A percentile compares a stretch with the other conserved stretches of the same genome.
phyloP scores from a whole-genome alignment of 2,329 filamentous ascomycete genomes.

The Pseudogymnoascus sp. region DNA sequence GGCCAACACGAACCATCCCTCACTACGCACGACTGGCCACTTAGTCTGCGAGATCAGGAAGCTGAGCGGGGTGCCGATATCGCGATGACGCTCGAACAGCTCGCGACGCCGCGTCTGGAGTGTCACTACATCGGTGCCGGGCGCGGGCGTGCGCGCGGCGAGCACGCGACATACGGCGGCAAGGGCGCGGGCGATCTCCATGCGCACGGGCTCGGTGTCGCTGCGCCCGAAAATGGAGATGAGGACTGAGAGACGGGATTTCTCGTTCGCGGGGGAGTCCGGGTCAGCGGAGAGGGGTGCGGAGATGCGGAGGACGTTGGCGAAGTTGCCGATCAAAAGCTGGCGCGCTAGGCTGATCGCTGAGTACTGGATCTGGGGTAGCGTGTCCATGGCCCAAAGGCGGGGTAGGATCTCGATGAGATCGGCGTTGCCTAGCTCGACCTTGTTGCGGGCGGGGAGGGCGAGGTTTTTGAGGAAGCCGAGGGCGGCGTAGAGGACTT shows the following conservation, averaged over 20 bases:
- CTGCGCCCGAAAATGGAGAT: conserved; percentile 35
- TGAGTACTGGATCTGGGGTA: conserved; percentile 51
- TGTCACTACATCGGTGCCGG: conserved; percentile 19
- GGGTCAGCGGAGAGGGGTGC: conserved; percentile 31
- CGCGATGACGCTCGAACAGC: conserved; percentile 25
- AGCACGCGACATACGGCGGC: conserved; percentile 45
- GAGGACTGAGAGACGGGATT: conserved; percentile 32
- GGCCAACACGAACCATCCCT: conserved; percentile 54
- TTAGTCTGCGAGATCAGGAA: conserved; percentile 48
- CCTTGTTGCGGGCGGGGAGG: conserved; percentile 47
- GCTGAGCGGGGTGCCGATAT: conserved; percentile 32
- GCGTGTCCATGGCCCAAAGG: conserved; percentile 44
- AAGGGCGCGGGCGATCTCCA: conserved; percentile 49
- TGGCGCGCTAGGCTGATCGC: conserved; percentile 49
- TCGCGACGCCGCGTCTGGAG: conserved; percentile 26
- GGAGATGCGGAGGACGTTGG: conserved; percentile 45
- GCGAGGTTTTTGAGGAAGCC: conserved; percentile 58
- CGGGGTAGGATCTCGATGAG: conserved; percentile 45
- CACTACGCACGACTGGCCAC: conserved; percentile 50
- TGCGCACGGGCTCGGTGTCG: conserved; percentile 46
- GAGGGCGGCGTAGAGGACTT: conserved; percentile 48
- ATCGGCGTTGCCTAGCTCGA: conserved; percentile 35
- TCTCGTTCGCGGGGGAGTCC: conserved; percentile 27
- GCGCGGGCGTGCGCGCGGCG: conserved; percentile 34
- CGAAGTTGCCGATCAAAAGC: conserved; percentile 43